These are phyloP conservation scores for Friedmanniomyces simplex DNA, from an alignment of 495 filamentous ascomycete species.

Conservation along the genomic window DNA sequence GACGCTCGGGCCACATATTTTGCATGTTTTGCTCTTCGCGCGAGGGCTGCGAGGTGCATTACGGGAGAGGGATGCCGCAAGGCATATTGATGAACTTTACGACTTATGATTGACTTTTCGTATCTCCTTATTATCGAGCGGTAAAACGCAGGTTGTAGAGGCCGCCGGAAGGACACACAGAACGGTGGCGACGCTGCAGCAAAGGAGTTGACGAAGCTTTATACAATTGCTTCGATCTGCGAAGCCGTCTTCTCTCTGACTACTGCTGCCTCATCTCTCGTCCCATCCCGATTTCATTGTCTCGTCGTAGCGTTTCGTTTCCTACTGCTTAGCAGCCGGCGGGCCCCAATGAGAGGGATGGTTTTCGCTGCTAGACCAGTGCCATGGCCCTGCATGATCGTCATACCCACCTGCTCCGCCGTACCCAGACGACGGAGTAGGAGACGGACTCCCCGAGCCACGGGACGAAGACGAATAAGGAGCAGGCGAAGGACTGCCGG, in stretches of 20 bases:
- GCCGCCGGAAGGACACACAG: background rate
- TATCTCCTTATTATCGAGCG: background rate
- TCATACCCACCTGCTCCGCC: background rate
- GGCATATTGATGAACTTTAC: conserved; percentile 13
- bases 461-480: background rate
- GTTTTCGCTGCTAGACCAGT: background rate
- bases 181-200: background rate
- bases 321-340: background rate
- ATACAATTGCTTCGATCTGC: no score
- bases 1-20: no score
- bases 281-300: background rate
- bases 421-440: background rate
- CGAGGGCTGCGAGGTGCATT: no score
- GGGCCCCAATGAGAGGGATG: background rate
- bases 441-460: background rate
- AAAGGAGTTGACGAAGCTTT: no score
- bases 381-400: background rate
- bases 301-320: background rate
- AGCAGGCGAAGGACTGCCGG: background rate
- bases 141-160: background rate
- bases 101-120: background rate
- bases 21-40: no score
- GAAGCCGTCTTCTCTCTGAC: no score
- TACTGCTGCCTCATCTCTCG: no score
- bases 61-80: conserved; percentile 11